Evolutionary conservation across 164 flowering plant species (phyloP).

Genomic region (Amborella trichopoda): DNA sequence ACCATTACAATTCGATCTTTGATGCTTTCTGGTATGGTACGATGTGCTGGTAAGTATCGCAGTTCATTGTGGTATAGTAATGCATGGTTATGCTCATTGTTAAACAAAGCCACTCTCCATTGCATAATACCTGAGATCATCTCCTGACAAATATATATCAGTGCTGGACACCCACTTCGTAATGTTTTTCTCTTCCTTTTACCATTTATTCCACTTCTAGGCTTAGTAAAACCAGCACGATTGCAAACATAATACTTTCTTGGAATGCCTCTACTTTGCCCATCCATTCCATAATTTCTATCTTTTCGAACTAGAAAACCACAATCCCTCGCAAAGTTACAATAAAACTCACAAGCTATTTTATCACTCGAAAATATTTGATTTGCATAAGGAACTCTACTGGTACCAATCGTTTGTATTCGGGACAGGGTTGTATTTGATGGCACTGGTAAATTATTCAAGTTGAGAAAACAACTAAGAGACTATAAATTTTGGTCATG

Average conservation of each 20-base stretch:
- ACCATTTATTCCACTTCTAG: constrained; percentile 52
- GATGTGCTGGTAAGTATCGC: constrained; percentile 90
- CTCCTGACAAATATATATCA: constrained; percentile 71
- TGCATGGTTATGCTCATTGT: constrained; percentile 86
- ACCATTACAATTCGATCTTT: constrained; percentile 73
- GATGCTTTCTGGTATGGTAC: constrained; percentile 78
- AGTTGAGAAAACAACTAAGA: too few species aligned
- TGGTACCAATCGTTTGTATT: too few species aligned
- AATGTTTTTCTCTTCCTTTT: constrained; percentile 87
- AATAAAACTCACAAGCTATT: constrained; percentile 85
- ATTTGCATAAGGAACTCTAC: constrained; percentile 67
- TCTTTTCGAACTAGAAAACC: constrained; percentile 92
- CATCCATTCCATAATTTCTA: constrained; percentile 92
- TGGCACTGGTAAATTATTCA: too few species aligned
- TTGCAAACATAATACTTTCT: constrained; percentile 93
- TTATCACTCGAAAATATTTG: constrained; percentile 81
- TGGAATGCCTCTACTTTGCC: too few species aligned
- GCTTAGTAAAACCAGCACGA: constrained; percentile 88
- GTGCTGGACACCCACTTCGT: constrained; percentile 91
- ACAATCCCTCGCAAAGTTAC: constrained; percentile 74
- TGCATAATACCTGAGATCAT: constrained; percentile 56
- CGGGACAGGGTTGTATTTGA: too few species aligned
- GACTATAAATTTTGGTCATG: too few species aligned
- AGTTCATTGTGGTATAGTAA: constrained; percentile 82
- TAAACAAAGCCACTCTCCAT: constrained; percentile 90